phyloP scores from a whole-genome alignment of 2,329 filamentous ascomycete species.

The Cladosporium sp. region DNA sequence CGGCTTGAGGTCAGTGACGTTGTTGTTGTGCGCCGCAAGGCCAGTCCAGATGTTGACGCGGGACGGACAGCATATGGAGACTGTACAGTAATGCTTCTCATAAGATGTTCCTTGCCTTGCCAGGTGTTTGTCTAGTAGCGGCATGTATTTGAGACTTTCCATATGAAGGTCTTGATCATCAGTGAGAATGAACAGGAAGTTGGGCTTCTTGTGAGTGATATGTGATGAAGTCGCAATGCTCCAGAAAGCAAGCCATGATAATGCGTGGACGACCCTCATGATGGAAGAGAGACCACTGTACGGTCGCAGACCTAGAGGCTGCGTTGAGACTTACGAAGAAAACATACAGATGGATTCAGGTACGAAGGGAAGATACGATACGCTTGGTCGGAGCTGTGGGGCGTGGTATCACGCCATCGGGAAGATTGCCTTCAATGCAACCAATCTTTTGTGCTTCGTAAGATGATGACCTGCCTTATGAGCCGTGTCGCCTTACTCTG shows the following conservation, averaged over 20 bases:
- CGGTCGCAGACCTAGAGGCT: too few relatives aligned
- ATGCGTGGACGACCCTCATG: not conserved
- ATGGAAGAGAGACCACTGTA: too few relatives aligned
- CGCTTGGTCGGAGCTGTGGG: not conserved
- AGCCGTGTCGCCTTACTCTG: too few relatives aligned
- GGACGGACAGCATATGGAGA: constrained; percentile 64
- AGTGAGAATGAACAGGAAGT: constrained; percentile 64
- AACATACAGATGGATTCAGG: not conserved
- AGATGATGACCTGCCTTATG: too few relatives aligned
- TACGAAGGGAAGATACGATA: not conserved
- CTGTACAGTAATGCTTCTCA: constrained; percentile 62
- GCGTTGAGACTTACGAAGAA: not conserved
- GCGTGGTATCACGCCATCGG: not conserved
- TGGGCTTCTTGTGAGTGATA: constrained; percentile 37
- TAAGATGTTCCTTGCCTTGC: constrained; percentile 42
- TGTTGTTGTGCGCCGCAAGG: constrained; percentile 65
- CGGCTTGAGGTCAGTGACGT: constrained; percentile 58
- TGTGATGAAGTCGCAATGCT: not conserved
- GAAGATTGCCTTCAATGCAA: not conserved
- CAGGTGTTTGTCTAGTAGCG: constrained; percentile 37
- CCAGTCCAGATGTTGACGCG: constrained; percentile 64
- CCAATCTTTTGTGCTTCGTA: too few relatives aligned
- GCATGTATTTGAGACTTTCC: constrained; percentile 59
- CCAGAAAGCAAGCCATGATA: not conserved
- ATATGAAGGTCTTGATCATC: constrained; percentile 65